A percentile compares a stretch with the other conserved stretches of the same genome.
Conservation (phyloP, 2,329 filamentous ascomycete species). For the Diatrype stigma region DNA sequence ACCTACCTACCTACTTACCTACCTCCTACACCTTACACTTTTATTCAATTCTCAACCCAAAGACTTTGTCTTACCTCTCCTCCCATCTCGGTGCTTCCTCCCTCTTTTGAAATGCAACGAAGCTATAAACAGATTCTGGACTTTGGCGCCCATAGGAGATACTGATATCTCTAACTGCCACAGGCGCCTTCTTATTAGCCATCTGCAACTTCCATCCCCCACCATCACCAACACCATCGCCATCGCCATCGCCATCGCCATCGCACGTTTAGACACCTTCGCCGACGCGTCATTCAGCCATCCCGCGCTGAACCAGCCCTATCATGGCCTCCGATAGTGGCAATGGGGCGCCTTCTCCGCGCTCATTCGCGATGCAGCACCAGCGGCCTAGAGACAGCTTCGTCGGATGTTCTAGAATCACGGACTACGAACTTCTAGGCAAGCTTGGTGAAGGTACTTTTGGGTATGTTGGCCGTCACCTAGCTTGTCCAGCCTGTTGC, state of each 20-base stretch:
- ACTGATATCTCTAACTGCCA: background rate
- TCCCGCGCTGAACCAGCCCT: slow-evolving; percentile 4
- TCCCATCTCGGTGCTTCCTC: background rate
- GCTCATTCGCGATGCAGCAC: slow-evolving; percentile 53
- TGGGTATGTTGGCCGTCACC: slow-evolving; percentile 52
- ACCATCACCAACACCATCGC: background rate
- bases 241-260: background rate
- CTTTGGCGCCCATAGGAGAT: slow-evolving; percentile 1
- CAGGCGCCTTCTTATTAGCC: too few species aligned
- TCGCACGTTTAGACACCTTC: background rate
- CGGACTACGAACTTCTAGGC: slow-evolving; percentile 72
- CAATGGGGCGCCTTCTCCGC: slow-evolving; percentile 43
- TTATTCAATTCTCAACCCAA: background rate
- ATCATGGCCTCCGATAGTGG: slow-evolving; percentile 12
- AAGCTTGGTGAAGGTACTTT: slow-evolving; percentile 96
- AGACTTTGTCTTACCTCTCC: background rate
- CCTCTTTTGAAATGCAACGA: slow-evolving; percentile 4
- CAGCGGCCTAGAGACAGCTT: slow-evolving; percentile 60
- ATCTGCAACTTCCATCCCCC: background rate
- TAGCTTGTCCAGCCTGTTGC: slow-evolving; percentile 26
- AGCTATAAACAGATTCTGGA: background rate
- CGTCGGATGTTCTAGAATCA: slow-evolving; percentile 77
- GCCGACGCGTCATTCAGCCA: background rate
- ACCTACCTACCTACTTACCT: too few species aligned
- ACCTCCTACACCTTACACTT: too few species aligned